Percentiles rank a stretch among this genome's conserved stretches.
Conservation (phyloP, 495 filamentous ascomycete genomes). For the Penicillium cosmopolitanum region DNA sequence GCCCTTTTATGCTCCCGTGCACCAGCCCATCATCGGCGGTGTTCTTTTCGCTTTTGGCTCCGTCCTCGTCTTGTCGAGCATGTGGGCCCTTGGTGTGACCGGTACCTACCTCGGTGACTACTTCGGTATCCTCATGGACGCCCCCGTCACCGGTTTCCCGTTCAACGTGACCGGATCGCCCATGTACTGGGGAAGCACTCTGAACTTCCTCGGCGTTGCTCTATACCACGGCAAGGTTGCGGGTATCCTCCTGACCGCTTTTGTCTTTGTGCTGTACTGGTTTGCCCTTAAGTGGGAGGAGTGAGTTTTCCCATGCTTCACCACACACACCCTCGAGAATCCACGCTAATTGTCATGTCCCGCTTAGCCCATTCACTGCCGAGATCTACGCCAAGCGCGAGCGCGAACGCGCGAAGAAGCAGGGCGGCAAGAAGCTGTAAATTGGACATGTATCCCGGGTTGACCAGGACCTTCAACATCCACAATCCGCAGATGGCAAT, state of each 20-base stretch:
- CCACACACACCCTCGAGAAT: not conserved
- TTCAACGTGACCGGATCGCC: slow-evolving; percentile 92
- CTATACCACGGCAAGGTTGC: slow-evolving; percentile 88
- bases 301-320: slow-evolving; percentile 43
- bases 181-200: slow-evolving; percentile 95
- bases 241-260: slow-evolving; percentile 72
- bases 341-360: not conserved
- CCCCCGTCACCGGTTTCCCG: slow-evolving; percentile 88
- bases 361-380: slow-evolving; percentile 82
- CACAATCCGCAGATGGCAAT: slow-evolving; percentile 27
- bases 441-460: slow-evolving; percentile 21
- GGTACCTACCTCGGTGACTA: slow-evolving; percentile 98
- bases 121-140: slow-evolving; percentile 97
- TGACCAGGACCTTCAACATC: slow-evolving; percentile 43
- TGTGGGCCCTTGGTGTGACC: slow-evolving; percentile 92
- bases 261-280: slow-evolving; percentile 79
- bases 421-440: slow-evolving; percentile 47
- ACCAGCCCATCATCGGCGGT: slow-evolving; percentile 78
- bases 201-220: slow-evolving; percentile 91
- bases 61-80: slow-evolving; percentile 81
- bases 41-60: slow-evolving; percentile 76
- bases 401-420: slow-evolving; percentile 49
- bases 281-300: slow-evolving; percentile 90
- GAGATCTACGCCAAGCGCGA: slow-evolving; percentile 91
- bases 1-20: slow-evolving; percentile 48